Evolutionary conservation across 768 basidiomycete species (phyloP).

Genomic region (Clavulina sp.): DNA sequence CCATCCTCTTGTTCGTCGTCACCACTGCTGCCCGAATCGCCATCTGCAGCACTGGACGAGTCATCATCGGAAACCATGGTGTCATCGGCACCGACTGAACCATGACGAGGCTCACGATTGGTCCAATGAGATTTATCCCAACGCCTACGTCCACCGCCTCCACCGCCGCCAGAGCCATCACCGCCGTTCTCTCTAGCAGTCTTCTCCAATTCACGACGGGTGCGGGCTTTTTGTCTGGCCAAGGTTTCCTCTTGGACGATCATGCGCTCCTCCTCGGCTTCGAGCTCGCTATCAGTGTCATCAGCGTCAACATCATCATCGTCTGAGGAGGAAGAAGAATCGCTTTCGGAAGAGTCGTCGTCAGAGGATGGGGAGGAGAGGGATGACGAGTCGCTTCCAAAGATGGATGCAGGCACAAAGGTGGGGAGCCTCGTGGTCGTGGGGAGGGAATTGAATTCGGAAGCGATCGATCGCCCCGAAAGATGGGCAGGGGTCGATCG

Average conservation of each 20-base stretch:
- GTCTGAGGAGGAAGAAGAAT: conserved; percentile 45
- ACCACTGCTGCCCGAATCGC: neutral
- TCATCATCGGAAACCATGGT: neutral
- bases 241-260: neutral
- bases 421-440: conserved; percentile 30
- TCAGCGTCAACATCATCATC: too few relatives aligned
- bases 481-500: too few relatives aligned
- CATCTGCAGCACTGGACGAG: neutral
- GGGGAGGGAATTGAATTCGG: conserved; percentile 1
- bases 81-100: neutral
- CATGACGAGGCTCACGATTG: neutral
- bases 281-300: conserved; percentile 21
- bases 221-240: neutral
- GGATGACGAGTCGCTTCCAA: conserved; percentile 13
- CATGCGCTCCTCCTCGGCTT: neutral
- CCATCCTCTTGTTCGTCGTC: neutral
- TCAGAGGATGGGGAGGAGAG: conserved; percentile 31
- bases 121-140: conserved; percentile 1
- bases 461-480: too few relatives aligned
- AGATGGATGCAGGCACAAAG: conserved; percentile 41
- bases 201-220: neutral
- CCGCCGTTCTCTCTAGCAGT: neutral
- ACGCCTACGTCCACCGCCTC: neutral
- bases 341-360: conserved; percentile 29
- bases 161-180: neutral